Conservation (phyloP, 805 yeast species). For the Metschnikowia arizonensis region DNA sequence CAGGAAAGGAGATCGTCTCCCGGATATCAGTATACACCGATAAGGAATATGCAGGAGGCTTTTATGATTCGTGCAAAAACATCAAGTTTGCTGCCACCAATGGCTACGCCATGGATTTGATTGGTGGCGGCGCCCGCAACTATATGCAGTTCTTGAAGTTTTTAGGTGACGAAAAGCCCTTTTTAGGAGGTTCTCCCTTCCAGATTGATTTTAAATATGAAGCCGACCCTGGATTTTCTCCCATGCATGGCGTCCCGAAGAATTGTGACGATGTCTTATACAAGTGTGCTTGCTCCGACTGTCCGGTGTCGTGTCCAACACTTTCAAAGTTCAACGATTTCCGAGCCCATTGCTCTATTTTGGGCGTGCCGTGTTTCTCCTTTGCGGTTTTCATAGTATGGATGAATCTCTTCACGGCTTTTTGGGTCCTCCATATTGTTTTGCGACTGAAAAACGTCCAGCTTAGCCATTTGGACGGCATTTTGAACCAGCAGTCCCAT, state of each 20-base stretch:
- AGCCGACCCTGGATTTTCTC: slow-evolving; percentile 15
- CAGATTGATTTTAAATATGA: slow-evolving; percentile 75
- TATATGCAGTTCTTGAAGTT: slow-evolving; percentile 74
- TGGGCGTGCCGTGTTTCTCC: slow-evolving; percentile 69
- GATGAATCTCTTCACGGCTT: slow-evolving; percentile 29
- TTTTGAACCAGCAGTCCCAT: not conserved
- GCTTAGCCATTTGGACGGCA: slow-evolving; percentile 7
- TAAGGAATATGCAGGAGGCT: slow-evolving; percentile 52
- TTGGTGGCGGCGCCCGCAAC: slow-evolving; percentile 94
- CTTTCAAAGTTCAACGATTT: slow-evolving; percentile 45
- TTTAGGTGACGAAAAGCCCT: slow-evolving; percentile 90
- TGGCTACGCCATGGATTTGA: slow-evolving; percentile 93
- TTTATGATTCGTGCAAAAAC: slow-evolving; percentile 82
- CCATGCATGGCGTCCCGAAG: slow-evolving; percentile 29
- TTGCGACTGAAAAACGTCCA: slow-evolving; percentile 15
- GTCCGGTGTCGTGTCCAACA: slow-evolving; percentile 73
- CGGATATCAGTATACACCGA: slow-evolving; percentile 65
- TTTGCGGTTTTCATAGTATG: slow-evolving; percentile 56
- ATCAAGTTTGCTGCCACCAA: slow-evolving; percentile 92
- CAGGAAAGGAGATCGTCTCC: slow-evolving; percentile 58
- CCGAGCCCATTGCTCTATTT: slow-evolving; percentile 48
- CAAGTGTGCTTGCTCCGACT: slow-evolving; percentile 88
- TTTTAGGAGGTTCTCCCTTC: slow-evolving; percentile 93
- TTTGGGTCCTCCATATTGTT: slow-evolving; percentile 41
- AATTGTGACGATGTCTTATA: slow-evolving; percentile 64